Conservation (phyloP, 371 early-diverging fungal species). For the Rhizopus microsporus region DNA sequence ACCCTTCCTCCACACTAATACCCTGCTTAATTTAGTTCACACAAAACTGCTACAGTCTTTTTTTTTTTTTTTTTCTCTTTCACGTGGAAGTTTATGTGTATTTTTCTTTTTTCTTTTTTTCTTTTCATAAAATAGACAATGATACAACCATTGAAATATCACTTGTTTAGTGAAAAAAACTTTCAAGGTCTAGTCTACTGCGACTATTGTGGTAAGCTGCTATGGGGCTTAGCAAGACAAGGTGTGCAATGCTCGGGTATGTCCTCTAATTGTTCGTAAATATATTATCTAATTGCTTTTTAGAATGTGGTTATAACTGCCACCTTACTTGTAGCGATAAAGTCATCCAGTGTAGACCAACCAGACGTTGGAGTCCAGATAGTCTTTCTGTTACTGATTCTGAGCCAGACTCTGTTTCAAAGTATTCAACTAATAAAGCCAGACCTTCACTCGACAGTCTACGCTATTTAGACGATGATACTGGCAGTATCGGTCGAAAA, state of each 20-base stretch:
- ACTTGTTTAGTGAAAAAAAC: constrained; percentile 48
- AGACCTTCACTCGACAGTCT: constrained; percentile 6
- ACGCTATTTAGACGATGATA: constrained; percentile 8
- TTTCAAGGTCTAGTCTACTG: constrained; percentile 61
- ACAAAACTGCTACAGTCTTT: background rate
- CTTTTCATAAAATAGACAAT: background rate
- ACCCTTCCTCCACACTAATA: background rate
- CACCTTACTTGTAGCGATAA: constrained; percentile 40
- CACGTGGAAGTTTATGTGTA: background rate
- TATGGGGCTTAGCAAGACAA: constrained; percentile 62
- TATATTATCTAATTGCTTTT: background rate
- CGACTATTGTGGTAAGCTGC: constrained; percentile 56
- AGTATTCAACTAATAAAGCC: constrained; percentile 21
- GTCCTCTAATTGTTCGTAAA: background rate
- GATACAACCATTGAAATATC: constrained; percentile 27
- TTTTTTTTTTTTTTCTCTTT: constrained; percentile 1
- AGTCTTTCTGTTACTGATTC: constrained; percentile 48
- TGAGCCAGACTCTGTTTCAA: constrained; percentile 45
- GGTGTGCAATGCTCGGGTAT: constrained; percentile 58
- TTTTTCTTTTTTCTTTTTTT: constrained; percentile 14
- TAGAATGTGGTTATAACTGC: constrained; percentile 46
- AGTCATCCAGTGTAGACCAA: constrained; percentile 39
- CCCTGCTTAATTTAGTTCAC: background rate
- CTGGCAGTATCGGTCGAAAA: constrained; percentile 9
- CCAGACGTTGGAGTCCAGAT: constrained; percentile 38